Conservation (phyloP, 1,284 basidiomycete species). For the Albatrellus sp. region DNA sequence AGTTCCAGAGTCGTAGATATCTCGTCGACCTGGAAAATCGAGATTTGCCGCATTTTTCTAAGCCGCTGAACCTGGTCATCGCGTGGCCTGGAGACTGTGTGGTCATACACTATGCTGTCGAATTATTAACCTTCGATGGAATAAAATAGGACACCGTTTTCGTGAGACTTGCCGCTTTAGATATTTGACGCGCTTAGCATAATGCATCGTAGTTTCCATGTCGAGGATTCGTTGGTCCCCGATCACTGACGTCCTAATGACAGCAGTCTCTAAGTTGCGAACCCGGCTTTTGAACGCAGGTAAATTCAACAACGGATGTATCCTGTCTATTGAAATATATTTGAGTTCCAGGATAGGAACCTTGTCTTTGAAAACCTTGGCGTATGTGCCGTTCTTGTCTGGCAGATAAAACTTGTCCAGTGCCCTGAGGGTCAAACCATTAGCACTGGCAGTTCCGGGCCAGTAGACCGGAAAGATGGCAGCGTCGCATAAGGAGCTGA, state of each 20-base stretch:
- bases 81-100: neutral
- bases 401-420: conserved; percentile 7
- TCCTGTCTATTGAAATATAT: too few species aligned
- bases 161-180: too few species aligned
- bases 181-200: too few species aligned
- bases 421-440: conserved; percentile 1
- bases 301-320: neutral
- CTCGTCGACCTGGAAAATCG: conserved; percentile 4
- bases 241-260: conserved; percentile 3
- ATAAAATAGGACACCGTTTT: too few species aligned
- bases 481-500: neutral
- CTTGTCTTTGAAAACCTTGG: conserved; percentile 3
- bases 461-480: neutral
- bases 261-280: conserved; percentile 6
- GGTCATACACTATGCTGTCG: too few species aligned
- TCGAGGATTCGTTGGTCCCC: neutral
- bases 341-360: conserved; percentile 1
- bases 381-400: conserved; percentile 6
- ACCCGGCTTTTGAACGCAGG: conserved; percentile 1
- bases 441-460: neutral
- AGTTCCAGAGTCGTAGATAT: conserved; percentile 7
- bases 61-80: conserved; percentile 2
- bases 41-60: conserved; percentile 6
- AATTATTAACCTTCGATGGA: too few species aligned
- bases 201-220: too few species aligned